These are phyloP conservation scores for Linnemannia hyalina DNA, from an alignment of 192 early-diverging fungal genomes.

Conservation along the genomic window DNA sequence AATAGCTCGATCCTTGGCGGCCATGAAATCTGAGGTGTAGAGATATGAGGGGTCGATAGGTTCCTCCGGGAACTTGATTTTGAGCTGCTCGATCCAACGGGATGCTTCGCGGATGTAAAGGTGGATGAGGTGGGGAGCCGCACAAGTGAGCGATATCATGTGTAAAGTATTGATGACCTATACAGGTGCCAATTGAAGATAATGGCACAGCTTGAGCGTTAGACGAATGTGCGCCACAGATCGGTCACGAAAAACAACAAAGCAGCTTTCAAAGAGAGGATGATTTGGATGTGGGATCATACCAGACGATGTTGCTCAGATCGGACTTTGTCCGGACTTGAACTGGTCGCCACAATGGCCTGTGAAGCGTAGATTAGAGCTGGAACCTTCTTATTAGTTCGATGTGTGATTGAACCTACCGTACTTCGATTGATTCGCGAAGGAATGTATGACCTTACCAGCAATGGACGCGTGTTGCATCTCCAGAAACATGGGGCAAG, in stretches of 20 bases:
- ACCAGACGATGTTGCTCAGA: conserved; percentile 26
- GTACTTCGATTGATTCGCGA: too few relatives aligned
- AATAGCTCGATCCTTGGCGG: conserved; percentile 25
- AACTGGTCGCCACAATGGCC: neutral
- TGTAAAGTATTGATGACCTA: conserved; percentile 25
- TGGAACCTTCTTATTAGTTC: neutral
- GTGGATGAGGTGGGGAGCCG: conserved; percentile 13
- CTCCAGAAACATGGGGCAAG: conserved; percentile 20
- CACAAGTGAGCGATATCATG: conserved; percentile 32
- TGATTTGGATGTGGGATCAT: neutral
- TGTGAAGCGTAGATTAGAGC: conserved; percentile 13
- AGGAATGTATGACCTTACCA: conserved; percentile 9
- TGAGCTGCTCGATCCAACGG: conserved; percentile 20
- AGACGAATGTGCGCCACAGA: too few relatives aligned
- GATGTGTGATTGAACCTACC: neutral
- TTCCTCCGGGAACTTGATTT: conserved; percentile 5
- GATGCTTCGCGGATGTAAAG: conserved; percentile 31
- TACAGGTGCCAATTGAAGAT: neutral
- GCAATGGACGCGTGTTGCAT: conserved; percentile 28
- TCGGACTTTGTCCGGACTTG: neutral
- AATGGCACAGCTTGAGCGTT: neutral
- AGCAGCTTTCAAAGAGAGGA: neutral
- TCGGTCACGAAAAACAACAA: neutral
- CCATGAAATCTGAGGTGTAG: neutral
- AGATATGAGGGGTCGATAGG: conserved; percentile 17